phyloP scores from a whole-genome alignment of 805 yeast genomes.

The Yarrowia yakushimensis region DNA sequence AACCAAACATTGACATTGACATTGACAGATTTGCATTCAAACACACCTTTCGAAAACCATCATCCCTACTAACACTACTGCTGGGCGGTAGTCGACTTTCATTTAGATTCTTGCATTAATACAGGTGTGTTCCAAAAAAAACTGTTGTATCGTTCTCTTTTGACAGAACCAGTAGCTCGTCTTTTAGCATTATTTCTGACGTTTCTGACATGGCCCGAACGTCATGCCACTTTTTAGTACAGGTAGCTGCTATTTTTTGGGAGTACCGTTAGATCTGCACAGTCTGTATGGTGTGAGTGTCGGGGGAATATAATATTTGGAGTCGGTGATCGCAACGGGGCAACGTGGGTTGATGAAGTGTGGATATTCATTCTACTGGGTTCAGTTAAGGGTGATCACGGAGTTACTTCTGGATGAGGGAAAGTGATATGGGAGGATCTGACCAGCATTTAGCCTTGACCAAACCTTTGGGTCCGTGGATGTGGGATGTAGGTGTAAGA shows the following conservation, averaged over 20 bases:
- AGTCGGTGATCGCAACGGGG: no score
- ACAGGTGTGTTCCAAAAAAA: background rate
- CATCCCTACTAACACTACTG: slow-evolving; percentile 23
- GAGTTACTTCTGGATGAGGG: no score
- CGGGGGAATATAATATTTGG: background rate
- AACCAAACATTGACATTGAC: background rate
- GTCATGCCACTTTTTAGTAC: background rate
- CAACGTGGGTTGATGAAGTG: no score
- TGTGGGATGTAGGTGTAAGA: no score
- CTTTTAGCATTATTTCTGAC: background rate
- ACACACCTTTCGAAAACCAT: slow-evolving; percentile 3
- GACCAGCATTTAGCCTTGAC: no score
- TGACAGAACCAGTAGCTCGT: background rate
- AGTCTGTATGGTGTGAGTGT: background rate
- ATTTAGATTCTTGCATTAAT: slow-evolving; percentile 25
- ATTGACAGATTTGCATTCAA: background rate
- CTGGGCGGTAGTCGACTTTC: slow-evolving; percentile 24
- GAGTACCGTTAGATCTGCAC: background rate
- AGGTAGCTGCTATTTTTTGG: background rate
- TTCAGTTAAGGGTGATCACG: no score
- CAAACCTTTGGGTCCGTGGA: no score
- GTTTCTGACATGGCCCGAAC: no score
- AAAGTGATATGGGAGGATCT: background rate
- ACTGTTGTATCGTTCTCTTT: no score
- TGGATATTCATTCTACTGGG: no score